Conservation (phyloP, 768 basidiomycete species). For the Suillus subluteus region DNA sequence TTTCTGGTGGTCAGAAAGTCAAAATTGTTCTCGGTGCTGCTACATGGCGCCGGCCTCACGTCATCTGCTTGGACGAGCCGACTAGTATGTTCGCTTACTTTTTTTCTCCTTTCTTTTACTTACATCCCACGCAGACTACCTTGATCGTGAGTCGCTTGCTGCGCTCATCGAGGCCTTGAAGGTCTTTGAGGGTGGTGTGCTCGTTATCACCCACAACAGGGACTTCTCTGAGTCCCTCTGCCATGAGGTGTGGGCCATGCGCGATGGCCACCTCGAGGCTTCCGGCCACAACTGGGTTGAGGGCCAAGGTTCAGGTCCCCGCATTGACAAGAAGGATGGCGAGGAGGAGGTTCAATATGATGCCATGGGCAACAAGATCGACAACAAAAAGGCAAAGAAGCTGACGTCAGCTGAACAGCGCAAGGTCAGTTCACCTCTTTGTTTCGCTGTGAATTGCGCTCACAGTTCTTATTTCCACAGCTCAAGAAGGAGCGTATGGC, state of each 20-base stretch:
- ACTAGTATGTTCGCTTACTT: slow-evolving; percentile 60
- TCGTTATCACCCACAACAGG: slow-evolving; percentile 96
- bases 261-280: slow-evolving; percentile 92
- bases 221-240: slow-evolving; percentile 99
- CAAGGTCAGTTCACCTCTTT: slow-evolving; percentile 54
- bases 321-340: slow-evolving; percentile 93
- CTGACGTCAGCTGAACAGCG: slow-evolving; percentile 79
- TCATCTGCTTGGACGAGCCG: slow-evolving; percentile 97
- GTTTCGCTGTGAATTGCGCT: slow-evolving; percentile 13
- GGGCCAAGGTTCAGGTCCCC: slow-evolving; percentile 92
- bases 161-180: slow-evolving; percentile 98
- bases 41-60: slow-evolving; percentile 98
- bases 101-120: not conserved
- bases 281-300: slow-evolving; percentile 99
- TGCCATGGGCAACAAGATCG: slow-evolving; percentile 98
- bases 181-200: slow-evolving; percentile 97
- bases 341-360: slow-evolving; percentile 93
- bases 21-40: slow-evolving; percentile 99
- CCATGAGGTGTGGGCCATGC: slow-evolving; percentile 99
- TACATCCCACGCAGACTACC: slow-evolving; percentile 67
- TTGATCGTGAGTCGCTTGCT: slow-evolving; percentile 99
- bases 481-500: slow-evolving; percentile 97
- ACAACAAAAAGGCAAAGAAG: slow-evolving; percentile 85
- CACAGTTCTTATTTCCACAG: slow-evolving; percentile 23
- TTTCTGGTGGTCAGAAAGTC: slow-evolving; percentile 98